Conservation (phyloP, 257 asterid genomes). For the Cordia subcordata region DNA sequence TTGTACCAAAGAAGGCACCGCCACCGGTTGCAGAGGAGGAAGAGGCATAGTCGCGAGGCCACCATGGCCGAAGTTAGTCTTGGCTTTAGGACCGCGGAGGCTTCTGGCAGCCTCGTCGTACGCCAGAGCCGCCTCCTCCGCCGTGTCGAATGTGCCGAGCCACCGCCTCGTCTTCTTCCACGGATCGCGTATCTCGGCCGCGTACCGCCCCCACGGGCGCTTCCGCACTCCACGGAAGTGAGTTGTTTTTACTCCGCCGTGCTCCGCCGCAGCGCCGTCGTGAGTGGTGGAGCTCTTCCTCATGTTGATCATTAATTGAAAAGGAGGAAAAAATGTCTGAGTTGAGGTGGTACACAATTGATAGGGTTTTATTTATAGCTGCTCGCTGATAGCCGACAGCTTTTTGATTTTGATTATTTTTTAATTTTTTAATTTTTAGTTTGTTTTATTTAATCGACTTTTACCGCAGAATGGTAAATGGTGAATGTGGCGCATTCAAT, state of each 20-base stretch:
- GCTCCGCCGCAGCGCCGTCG: not conserved
- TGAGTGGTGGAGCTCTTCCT: not conserved
- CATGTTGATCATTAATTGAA: too few species aligned
- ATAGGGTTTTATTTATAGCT: too few species aligned
- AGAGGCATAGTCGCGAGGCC: constrained; percentile 10
- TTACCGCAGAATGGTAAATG: too few species aligned
- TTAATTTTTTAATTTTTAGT: too few species aligned
- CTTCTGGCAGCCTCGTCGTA: constrained; percentile 56
- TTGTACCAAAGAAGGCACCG: not conserved
- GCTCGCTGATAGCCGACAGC: too few species aligned
- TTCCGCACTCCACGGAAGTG: constrained; percentile 68
- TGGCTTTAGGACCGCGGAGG: constrained; percentile 62
- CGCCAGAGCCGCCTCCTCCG: constrained; percentile 65
- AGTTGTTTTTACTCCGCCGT: not conserved
- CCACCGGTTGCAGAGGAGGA: constrained; percentile 8
- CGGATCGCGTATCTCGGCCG: constrained; percentile 75
- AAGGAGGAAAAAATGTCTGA: too few species aligned
- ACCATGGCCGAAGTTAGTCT: constrained; percentile 41
- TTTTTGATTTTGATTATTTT: too few species aligned
- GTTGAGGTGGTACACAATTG: too few species aligned
- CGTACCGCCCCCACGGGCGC: constrained; percentile 69
- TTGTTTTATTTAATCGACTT: too few species aligned
- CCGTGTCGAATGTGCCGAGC: constrained; percentile 76
- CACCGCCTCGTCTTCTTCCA: constrained; percentile 63
- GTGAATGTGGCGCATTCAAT: too few species aligned